A percentile compares a stretch with the other conserved stretches of the same genome.
phyloP scores from a whole-genome alignment of 2,329 filamentous ascomycete genomes.

The Cytospora leucostoma region DNA sequence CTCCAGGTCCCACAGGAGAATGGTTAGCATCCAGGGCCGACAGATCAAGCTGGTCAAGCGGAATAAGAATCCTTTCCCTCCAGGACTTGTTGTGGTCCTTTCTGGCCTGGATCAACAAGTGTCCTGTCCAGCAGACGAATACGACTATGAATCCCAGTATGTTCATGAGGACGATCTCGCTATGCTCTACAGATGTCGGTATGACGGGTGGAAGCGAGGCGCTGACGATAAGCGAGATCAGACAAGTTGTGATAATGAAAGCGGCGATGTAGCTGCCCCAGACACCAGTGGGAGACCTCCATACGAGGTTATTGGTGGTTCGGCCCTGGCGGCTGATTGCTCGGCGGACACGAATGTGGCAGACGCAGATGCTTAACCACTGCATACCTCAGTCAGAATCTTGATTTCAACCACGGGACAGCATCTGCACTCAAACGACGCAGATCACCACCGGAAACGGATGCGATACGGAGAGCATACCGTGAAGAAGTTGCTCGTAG shows the following conservation, averaged over 20 bases:
- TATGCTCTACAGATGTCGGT: constrained; percentile 21
- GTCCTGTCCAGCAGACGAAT: constrained; percentile 8
- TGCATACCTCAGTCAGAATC: not conserved
- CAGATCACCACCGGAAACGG: not conserved
- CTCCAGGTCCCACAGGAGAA: not conserved
- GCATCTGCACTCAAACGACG: not conserved
- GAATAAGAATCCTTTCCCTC: constrained; percentile 8
- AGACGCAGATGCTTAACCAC: constrained; percentile 49
- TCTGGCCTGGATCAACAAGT: constrained; percentile 2
- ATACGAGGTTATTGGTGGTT: constrained; percentile 38
- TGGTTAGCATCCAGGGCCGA: constrained; percentile 9
- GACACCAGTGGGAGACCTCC: constrained; percentile 36
- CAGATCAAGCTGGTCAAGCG: constrained; percentile 9
- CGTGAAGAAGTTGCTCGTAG: constrained; percentile 49
- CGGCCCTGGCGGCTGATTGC: constrained; percentile 44
- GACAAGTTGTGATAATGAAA: constrained; percentile 35
- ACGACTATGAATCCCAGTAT: constrained; percentile 18
- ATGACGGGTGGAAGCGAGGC: constrained; percentile 31
- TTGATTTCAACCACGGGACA: too few relatives aligned
- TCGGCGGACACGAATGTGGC: constrained; percentile 48
- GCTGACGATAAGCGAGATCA: constrained; percentile 36
- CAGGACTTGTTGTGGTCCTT: not conserved
- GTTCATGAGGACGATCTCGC: constrained; percentile 12
- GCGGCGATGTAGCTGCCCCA: constrained; percentile 33
- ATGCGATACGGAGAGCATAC: not conserved